Evolutionary conservation across 495 filamentous ascomycete genomes (phyloP), one percentile per base, ranked within the genome.

Genomic region (Hapsidospora chrysogenum): DNA sequence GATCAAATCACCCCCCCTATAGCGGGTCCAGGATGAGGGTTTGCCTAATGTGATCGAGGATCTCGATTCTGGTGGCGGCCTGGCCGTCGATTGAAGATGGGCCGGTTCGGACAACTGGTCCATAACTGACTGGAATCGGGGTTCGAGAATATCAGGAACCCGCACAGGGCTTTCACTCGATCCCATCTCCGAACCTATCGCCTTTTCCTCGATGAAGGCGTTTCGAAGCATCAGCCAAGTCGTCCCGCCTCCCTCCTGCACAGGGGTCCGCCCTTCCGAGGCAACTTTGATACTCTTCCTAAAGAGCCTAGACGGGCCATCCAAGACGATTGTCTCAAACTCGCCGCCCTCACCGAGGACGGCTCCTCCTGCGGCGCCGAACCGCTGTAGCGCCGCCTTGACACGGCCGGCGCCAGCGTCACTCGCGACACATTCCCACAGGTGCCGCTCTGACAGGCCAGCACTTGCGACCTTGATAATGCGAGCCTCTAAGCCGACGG

Each of bases 401-500:
- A 94, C 45, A 33, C 63, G 61, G 30, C 49, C 54, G 41, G 76
- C 60, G 6, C 69, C 57, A 18, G 32, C 43, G 1, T 53, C 40
- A 42, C 66, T 70, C 3, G 65, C 57, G 19, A 95, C 78, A 60
- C 92, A 76, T 45, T 66, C 69, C 86, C 89, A 94, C 8, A 97
- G 57, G 46, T 82, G 78, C 25, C 55, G 64, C 38, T 82, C 79
- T 46, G 85, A 80, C 40, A 99, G 58, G 1, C 89, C 89, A 10
- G 83, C 85, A 28, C 80, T 86, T 23, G 92, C 85, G 31, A 93
- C 83, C 53, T 99, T 99, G 55, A 99, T 74, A 40, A 96, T 80
- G 37, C 85, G 63, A 4, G 85, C 77, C 44, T 92, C 84, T 26
- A 89, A 66, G 5, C 80, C 77, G 3, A 71, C 66, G 8, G 60